These are phyloP conservation scores for Candida khao-thaluensis DNA, from an alignment of 805 yeast genomes.

Conservation along the genomic window DNA sequence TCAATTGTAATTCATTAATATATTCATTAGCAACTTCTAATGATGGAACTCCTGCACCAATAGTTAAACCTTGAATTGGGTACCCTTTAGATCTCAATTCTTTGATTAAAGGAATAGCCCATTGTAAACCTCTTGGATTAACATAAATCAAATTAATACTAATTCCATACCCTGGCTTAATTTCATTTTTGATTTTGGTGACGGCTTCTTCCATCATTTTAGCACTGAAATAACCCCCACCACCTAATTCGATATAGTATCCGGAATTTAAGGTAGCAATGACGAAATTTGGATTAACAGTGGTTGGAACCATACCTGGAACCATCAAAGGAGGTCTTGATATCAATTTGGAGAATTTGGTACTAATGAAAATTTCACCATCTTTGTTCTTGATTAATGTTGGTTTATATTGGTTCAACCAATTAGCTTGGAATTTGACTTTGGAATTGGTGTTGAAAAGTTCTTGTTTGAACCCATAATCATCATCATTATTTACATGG, in stretches of 20 bases:
- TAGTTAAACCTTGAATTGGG: slow-evolving; percentile 93
- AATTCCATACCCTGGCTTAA: slow-evolving; percentile 85
- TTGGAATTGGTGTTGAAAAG: slow-evolving; percentile 70
- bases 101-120: slow-evolving; percentile 97
- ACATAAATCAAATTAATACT: slow-evolving; percentile 93
- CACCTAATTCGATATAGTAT: slow-evolving; percentile 95
- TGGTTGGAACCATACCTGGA: slow-evolving; percentile 99
- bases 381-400: slow-evolving; percentile 69
- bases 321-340: slow-evolving; percentile 97
- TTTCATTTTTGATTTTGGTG: slow-evolving; percentile 60
- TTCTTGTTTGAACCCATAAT: slow-evolving; percentile 95
- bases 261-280: slow-evolving; percentile 95
- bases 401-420: slow-evolving; percentile 89
- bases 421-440: slow-evolving; percentile 81
- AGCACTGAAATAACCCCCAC: slow-evolving; percentile 95
- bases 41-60: slow-evolving; percentile 99
- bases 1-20: slow-evolving; percentile 85
- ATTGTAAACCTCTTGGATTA: slow-evolving; percentile 95
- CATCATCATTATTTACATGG: slow-evolving; percentile 53
- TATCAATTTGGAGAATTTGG: slow-evolving; percentile 86
- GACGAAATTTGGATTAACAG: slow-evolving; percentile 91
- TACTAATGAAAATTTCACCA: slow-evolving; percentile 82
- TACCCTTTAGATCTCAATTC: slow-evolving; percentile 86
- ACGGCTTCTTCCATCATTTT: slow-evolving; percentile 71
- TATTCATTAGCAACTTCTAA: slow-evolving; percentile 96